Evolutionary conservation across 805 yeast species (phyloP).

Genomic region (Clavispora vitiphila): DNA sequence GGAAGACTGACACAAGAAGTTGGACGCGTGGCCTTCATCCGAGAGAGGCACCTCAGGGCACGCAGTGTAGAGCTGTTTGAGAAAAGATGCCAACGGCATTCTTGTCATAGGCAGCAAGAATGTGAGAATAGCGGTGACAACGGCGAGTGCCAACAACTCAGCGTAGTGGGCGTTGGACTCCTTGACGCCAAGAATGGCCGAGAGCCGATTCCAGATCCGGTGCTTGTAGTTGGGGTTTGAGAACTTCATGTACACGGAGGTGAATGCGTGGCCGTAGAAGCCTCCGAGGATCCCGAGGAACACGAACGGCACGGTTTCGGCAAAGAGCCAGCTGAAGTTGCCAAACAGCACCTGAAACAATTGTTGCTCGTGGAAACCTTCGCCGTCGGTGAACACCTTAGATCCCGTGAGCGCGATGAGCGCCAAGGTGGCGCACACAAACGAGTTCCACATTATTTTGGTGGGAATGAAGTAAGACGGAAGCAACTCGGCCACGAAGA

Average conservation of each 20-base stretch:
- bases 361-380: slow-evolving; percentile 41
- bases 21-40: slow-evolving; percentile 17
- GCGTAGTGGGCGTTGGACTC: slow-evolving; percentile 25
- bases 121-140: slow-evolving; percentile 49
- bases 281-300: slow-evolving; percentile 70
- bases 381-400: slow-evolving; percentile 35
- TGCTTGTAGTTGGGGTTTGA: slow-evolving; percentile 29
- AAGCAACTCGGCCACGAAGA: slow-evolving; percentile 68
- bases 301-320: slow-evolving; percentile 72
- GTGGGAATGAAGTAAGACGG: slow-evolving; percentile 60
- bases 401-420: slow-evolving; percentile 51
- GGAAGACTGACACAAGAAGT: slow-evolving; percentile 35
- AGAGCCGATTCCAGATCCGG: slow-evolving; percentile 13
- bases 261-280: slow-evolving; percentile 51
- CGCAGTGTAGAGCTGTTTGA: slow-evolving; percentile 65
- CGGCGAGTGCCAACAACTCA: slow-evolving; percentile 47
- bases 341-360: slow-evolving; percentile 60
- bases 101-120: slow-evolving; percentile 53
- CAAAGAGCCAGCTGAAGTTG: slow-evolving; percentile 64
- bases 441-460: slow-evolving; percentile 75
- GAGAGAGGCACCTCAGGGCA: slow-evolving; percentile 35
- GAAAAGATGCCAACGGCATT: slow-evolving; percentile 49
- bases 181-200: slow-evolving; percentile 12
- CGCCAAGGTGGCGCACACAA: slow-evolving; percentile 72
- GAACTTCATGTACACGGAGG: slow-evolving; percentile 38